Conservation (phyloP, 495 filamentous ascomycete genomes). For the Trichoderma orchidacearum region DNA sequence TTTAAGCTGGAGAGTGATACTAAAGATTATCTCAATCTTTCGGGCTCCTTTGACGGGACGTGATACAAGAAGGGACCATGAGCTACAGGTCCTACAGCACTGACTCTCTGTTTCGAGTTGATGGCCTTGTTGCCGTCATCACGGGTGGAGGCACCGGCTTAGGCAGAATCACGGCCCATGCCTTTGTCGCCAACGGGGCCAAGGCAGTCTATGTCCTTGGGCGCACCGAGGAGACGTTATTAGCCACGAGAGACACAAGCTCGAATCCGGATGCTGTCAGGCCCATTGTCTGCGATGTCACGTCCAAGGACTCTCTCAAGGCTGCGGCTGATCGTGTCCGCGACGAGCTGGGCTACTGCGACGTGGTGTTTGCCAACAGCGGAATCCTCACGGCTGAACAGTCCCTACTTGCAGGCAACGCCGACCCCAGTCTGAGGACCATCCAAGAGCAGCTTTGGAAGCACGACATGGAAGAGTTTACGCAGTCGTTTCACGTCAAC, state of each 20-base stretch:
- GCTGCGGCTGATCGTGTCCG: conserved; percentile 37
- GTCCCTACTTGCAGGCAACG: conserved; percentile 5
- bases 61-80: not conserved
- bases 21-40: too few relatives aligned
- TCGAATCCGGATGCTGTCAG: conserved; percentile 25
- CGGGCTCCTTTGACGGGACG: too few relatives aligned
- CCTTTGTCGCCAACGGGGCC: conserved; percentile 50
- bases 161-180: conserved; percentile 49
- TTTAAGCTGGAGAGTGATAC: too few relatives aligned
- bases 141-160: conserved; percentile 47
- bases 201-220: conserved; percentile 56
- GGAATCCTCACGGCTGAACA: conserved; percentile 30
- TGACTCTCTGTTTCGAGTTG: not conserved
- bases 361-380: conserved; percentile 53
- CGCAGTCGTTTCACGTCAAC: conserved; percentile 40
- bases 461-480: conserved; percentile 36
- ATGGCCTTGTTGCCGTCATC: conserved; percentile 30
- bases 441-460: conserved; percentile 18
- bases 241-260: conserved; percentile 20
- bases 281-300: conserved; percentile 50
- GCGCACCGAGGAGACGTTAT: conserved; percentile 37
- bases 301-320: conserved; percentile 44
- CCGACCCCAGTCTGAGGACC: conserved; percentile 29
- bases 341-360: conserved; percentile 32
- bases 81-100: not conserved